A percentile compares a stretch with the other conserved stretches of the same genome.
Evolutionary conservation across 495 filamentous ascomycete species (phyloP).

Genomic region (Hypoxylon trugodes): DNA sequence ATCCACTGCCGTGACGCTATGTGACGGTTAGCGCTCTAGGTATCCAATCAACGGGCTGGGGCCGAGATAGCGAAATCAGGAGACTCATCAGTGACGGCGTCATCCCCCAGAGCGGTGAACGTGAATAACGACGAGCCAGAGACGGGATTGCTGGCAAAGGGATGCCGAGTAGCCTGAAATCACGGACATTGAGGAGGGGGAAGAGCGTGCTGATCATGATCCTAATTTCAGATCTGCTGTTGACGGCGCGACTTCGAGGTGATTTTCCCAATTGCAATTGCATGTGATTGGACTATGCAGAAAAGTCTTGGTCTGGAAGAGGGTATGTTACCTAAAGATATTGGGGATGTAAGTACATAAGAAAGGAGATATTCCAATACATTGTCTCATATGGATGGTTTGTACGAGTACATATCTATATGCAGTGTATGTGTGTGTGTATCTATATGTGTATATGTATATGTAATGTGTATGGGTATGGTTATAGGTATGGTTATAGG

Average conservation of each 20-base stretch:
- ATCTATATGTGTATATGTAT: too few relatives aligned
- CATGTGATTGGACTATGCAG: constrained; percentile 28
- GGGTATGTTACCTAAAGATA: neutral
- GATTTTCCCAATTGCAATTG: constrained; percentile 10
- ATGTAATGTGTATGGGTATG: too few relatives aligned
- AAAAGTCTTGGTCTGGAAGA: neutral
- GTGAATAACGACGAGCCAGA: constrained; percentile 20
- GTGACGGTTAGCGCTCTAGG: constrained; percentile 36
- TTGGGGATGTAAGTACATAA: neutral
- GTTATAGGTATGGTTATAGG: too few relatives aligned
- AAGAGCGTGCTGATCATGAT: constrained; percentile 34
- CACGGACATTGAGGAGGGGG: constrained; percentile 25
- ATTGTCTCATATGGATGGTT: too few relatives aligned
- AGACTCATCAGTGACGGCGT: constrained; percentile 25
- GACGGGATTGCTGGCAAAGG: constrained; percentile 17
- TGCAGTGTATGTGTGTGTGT: too few relatives aligned
- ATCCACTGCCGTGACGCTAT: constrained; percentile 28
- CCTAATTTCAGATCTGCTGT: constrained; percentile 1
- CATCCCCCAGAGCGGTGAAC: constrained; percentile 31
- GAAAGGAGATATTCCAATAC: neutral
- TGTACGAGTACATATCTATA: too few relatives aligned
- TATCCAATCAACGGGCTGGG: constrained; percentile 31
- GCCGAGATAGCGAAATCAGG: constrained; percentile 23
- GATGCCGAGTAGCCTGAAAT: constrained; percentile 26
- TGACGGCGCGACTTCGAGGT: neutral